A percentile compares a stretch with the other conserved stretches of the same genome.
These are phyloP conservation scores for Xylariaceae sp. DNA, from an alignment of 2,329 filamentous ascomycete genomes.

Conservation along the genomic window DNA sequence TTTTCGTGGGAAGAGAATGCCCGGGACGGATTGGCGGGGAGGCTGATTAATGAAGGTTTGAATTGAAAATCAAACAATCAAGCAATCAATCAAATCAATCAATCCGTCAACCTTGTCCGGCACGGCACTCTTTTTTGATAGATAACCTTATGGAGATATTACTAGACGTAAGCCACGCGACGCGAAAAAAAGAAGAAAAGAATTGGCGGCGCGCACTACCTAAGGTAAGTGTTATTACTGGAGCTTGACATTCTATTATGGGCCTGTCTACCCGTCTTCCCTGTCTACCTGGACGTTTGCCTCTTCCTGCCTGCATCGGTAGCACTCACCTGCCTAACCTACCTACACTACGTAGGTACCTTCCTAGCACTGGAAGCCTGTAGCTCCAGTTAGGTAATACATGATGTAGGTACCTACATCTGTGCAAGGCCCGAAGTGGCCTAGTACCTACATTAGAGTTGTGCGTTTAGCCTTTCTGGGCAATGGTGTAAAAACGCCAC, in stretches of 20 bases:
- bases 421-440: neutral
- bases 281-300: neutral
- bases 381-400: neutral
- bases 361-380: neutral
- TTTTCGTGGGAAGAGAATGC: neutral
- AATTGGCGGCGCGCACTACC: constrained; percentile 14
- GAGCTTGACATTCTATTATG: neutral
- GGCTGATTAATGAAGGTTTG: constrained; percentile 2
- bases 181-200: constrained; percentile 17
- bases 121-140: neutral
- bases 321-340: too few species aligned
- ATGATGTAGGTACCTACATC: neutral
- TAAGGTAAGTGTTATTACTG: neutral
- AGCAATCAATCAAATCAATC: constrained; percentile 9
- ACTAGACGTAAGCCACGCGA: constrained; percentile 18
- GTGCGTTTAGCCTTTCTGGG: neutral
- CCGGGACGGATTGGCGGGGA: constrained; percentile 11
- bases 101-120: too few species aligned
- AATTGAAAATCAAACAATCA: constrained; percentile 13
- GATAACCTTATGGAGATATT: neutral
- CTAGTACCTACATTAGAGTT: neutral
- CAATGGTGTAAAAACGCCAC: neutral
- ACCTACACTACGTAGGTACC: neutral
- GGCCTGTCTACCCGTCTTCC: neutral
- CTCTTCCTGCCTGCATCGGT: neutral